Percentiles rank a stretch among this genome's conserved stretches.
These are phyloP conservation scores for Cordyceps cicadae DNA, from an alignment of 2,329 filamentous ascomycete genomes.

Conservation along the genomic window DNA sequence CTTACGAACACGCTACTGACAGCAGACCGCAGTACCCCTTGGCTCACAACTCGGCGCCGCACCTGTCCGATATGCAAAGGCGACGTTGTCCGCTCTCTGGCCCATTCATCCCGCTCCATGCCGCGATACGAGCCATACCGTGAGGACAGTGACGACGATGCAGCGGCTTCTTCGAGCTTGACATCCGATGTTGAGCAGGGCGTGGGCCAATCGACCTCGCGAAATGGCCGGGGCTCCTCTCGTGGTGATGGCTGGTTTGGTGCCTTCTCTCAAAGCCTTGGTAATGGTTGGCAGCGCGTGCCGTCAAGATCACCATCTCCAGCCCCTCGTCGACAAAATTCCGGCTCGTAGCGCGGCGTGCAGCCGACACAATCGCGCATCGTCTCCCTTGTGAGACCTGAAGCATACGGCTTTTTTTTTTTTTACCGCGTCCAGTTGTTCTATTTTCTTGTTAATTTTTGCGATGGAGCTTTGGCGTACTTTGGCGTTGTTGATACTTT, in stretches of 20 bases:
- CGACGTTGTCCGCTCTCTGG: constrained; percentile 72
- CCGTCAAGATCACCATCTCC: constrained; percentile 11
- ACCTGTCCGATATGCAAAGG: constrained; percentile 99
- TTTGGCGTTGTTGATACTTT: background rate
- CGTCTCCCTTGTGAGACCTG: background rate
- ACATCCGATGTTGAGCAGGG: constrained; percentile 39
- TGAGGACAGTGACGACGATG: constrained; percentile 43
- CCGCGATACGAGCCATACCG: constrained; percentile 47
- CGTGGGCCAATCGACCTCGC: constrained; percentile 16
- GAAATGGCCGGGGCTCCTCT: constrained; percentile 13
- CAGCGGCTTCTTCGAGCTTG: constrained; percentile 25
- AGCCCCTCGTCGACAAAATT: background rate
- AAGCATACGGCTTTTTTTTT: background rate
- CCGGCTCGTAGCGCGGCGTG: background rate
- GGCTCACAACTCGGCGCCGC: constrained; percentile 87
- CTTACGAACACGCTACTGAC: background rate
- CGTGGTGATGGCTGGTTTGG: constrained; percentile 7
- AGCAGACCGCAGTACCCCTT: constrained; percentile 63
- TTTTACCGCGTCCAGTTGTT: background rate
- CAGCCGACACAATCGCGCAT: background rate
- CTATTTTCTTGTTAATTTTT: background rate
- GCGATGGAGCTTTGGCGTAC: constrained; percentile 8
- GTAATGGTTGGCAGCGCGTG: constrained; percentile 1
- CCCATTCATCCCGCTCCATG: constrained; percentile 42
- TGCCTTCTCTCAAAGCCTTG: background rate